These are phyloP conservation scores for Climacium dendroides DNA, from an alignment of 225 moss, liverwort and hornwort genomes.

Conservation along the genomic window DNA sequence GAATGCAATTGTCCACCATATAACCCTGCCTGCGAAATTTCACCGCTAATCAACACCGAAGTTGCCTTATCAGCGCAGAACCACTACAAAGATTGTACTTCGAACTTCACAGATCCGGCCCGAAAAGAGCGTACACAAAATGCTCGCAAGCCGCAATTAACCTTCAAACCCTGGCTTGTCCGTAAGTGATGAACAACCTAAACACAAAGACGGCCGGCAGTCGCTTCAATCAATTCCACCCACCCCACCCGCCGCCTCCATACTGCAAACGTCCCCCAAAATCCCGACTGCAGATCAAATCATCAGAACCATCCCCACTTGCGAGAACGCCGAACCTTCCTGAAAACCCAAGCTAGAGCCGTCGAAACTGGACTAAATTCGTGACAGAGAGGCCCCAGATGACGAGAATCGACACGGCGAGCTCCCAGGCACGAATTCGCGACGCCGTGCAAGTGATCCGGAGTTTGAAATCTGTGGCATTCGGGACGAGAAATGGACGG, in stretches of 20 bases:
- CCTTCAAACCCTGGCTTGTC: constrained; percentile 3
- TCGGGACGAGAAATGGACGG: background rate
- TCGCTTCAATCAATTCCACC: background rate
- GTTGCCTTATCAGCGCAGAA: background rate
- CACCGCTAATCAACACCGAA: background rate
- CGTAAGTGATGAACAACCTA: background rate
- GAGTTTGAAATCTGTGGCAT: background rate
- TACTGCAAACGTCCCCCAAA: background rate
- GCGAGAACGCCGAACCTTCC: background rate
- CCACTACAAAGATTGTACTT: background rate
- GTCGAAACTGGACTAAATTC: background rate
- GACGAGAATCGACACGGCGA: background rate
- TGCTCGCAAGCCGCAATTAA: background rate
- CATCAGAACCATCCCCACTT: background rate
- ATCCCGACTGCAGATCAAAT: background rate
- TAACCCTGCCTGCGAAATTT: background rate
- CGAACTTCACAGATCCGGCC: background rate
- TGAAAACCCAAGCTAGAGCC: background rate
- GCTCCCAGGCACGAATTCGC: background rate
- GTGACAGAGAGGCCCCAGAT: background rate
- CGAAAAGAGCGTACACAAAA: background rate
- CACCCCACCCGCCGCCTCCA: background rate
- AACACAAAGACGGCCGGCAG: background rate
- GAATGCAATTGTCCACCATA: background rate
- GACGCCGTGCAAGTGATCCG: background rate